Percentiles rank a stretch among this genome's conserved stretches.
Conservation (phyloP, 805 yeast species). For the Ogataea ramenticola region DNA sequence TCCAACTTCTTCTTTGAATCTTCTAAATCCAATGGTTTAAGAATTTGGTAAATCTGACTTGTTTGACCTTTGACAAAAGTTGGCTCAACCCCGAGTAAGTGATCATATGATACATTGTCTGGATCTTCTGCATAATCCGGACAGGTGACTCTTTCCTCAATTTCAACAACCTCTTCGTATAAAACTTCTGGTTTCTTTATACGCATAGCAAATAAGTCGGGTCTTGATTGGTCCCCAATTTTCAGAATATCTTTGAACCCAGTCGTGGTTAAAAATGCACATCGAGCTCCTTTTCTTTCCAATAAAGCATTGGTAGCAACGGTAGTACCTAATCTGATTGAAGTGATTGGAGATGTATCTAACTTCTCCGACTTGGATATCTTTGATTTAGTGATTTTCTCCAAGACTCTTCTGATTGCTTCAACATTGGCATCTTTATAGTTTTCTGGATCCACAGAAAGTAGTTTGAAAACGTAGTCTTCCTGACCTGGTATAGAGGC, state of each 20-base stretch:
- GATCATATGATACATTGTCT: conserved; percentile 31
- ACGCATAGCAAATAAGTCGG: conserved; percentile 77
- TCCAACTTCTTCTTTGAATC: conserved; percentile 21
- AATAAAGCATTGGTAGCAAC: conserved; percentile 83
- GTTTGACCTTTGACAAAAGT: conserved; percentile 29
- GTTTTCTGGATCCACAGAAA: conserved; percentile 77
- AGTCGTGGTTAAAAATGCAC: conserved; percentile 78
- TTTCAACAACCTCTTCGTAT: conserved; percentile 70
- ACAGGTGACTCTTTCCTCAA: conserved; percentile 85
- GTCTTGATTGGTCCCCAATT: conserved; percentile 91
- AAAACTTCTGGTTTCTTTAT: conserved; percentile 66
- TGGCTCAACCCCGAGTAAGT: conserved; percentile 16
- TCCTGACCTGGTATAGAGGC: conserved; percentile 34
- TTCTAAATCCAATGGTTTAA: conserved; percentile 23
- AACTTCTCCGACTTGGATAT: conserved; percentile 48
- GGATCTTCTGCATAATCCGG: conserved; percentile 79
- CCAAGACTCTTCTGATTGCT: conserved; percentile 68
- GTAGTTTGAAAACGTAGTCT: conserved; percentile 53
- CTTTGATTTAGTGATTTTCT: conserved; percentile 35
- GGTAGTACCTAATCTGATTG: conserved; percentile 79
- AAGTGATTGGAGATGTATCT: conserved; percentile 47
- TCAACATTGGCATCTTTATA: conserved; percentile 83
- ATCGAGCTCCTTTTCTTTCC: conserved; percentile 86
- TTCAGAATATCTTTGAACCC: conserved; percentile 79
- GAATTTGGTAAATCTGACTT: conserved; percentile 30